These are phyloP conservation scores for Beauveria bassiana DNA, from an alignment of 2,329 filamentous ascomycete species.

Conservation along the genomic window DNA sequence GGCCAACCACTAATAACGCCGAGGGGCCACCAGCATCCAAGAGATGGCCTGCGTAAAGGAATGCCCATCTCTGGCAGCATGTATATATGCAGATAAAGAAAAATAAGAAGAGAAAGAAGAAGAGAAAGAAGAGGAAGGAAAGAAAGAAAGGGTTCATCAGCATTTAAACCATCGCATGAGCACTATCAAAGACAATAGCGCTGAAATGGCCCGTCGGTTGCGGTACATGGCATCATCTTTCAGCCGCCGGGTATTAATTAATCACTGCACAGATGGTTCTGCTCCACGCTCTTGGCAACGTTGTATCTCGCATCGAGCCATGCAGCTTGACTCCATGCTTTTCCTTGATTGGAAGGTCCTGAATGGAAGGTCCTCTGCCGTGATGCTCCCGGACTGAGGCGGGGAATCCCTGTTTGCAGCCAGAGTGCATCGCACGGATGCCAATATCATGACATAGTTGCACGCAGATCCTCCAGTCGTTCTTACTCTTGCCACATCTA, in stretches of 20 bases:
- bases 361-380: neutral
- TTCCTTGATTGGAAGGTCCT: neutral
- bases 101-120: too few species aligned
- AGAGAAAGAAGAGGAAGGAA: too few species aligned
- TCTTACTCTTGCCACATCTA: neutral
- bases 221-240: neutral
- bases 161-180: neutral
- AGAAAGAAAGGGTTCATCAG: too few species aligned
- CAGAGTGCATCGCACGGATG: neutral
- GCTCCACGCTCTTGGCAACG: neutral
- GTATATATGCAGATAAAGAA: too few species aligned
- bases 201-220: neutral
- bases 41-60: too few species aligned
- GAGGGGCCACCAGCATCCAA: too few species aligned
- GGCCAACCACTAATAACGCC: neutral
- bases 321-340: neutral
- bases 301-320: neutral
- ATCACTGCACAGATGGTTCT: neutral
- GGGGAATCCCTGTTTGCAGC: neutral
- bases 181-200: neutral
- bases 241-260: neutral
- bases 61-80: too few species aligned
- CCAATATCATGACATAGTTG: neutral
- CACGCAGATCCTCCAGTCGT: neutral
- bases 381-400: neutral